A percentile compares a stretch with the other conserved stretches of the same genome.
These are phyloP conservation scores for Pseudognaphalium luteoalbum DNA, from an alignment of 129 eudicot genomes.

Conservation along the genomic window DNA sequence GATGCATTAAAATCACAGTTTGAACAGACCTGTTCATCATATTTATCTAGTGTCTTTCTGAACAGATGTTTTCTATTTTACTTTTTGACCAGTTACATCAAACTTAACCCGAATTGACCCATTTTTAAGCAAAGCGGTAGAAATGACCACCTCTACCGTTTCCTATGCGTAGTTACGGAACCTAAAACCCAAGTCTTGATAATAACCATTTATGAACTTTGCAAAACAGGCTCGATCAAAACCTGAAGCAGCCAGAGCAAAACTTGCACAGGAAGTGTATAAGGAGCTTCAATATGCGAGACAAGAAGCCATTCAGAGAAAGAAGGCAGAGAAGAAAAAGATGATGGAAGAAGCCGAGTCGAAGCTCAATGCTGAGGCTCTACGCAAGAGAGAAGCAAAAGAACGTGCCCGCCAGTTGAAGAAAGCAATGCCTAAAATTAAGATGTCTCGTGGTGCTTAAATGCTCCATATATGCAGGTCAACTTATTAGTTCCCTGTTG, in stretches of 20 bases:
- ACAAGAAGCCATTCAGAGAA: constrained; percentile 85
- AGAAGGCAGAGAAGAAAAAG: constrained; percentile 82
- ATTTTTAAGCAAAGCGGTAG: neutral
- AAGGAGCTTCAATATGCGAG: constrained; percentile 78
- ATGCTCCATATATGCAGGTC: constrained; percentile 19
- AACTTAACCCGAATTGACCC: neutral
- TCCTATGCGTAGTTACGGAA: neutral
- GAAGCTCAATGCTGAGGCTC: constrained; percentile 76
- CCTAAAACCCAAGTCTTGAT: neutral
- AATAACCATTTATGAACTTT: constrained; percentile 8
- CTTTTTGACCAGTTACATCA: neutral
- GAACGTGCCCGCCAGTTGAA: constrained; percentile 94
- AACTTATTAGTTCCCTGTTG: constrained; percentile 5
- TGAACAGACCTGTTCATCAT: neutral
- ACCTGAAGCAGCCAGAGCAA: constrained; percentile 76
- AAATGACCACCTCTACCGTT: neutral
- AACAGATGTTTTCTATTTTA: neutral
- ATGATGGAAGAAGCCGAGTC: constrained; percentile 85
- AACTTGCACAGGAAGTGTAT: constrained; percentile 86
- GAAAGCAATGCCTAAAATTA: constrained; percentile 87
- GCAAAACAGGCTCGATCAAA: constrained; percentile 76
- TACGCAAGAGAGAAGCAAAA: constrained; percentile 89
- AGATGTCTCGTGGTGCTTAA: constrained; percentile 76
- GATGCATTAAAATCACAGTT: neutral
- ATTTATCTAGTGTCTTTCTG: neutral